These are phyloP conservation scores for Lichtheimia corymbifera DNA, from an alignment of 371 early-diverging fungal genomes.

Conservation along the genomic window DNA sequence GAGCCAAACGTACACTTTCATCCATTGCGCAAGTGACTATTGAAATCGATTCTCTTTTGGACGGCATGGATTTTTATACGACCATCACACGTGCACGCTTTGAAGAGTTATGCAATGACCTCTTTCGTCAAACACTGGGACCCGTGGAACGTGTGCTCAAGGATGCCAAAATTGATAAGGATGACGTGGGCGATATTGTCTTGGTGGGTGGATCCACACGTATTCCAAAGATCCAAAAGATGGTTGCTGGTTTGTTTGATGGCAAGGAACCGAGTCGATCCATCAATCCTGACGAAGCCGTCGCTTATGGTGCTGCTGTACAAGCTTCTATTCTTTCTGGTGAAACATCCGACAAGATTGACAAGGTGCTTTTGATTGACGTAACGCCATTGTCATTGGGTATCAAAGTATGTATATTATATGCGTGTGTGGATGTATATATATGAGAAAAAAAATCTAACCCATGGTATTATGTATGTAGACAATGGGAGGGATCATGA, in stretches of 20 bases:
- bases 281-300: slow-evolving; percentile 97
- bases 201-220: slow-evolving; percentile 98
- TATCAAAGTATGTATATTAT: slow-evolving; percentile 52
- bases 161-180: slow-evolving; percentile 90
- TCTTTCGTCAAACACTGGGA: slow-evolving; percentile 91
- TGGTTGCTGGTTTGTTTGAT: slow-evolving; percentile 96
- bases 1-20: slow-evolving; percentile 93
- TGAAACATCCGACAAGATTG: slow-evolving; percentile 70
- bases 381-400: slow-evolving; percentile 91
- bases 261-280: slow-evolving; percentile 95
- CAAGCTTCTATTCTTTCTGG: slow-evolving; percentile 89
- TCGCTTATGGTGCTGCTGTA: slow-evolving; percentile 97
- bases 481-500: slow-evolving; percentile 89
- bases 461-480: slow-evolving; percentile 19
- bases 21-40: slow-evolving; percentile 86
- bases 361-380: slow-evolving; percentile 84
- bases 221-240: slow-evolving; percentile 99
- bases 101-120: slow-evolving; percentile 93
- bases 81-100: slow-evolving; percentile 96
- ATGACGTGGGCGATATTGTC: slow-evolving; percentile 89
- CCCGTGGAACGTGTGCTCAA: slow-evolving; percentile 94
- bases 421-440: no score
- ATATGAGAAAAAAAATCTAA: no score
- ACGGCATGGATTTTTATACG: slow-evolving; percentile 90
- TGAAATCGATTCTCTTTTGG: slow-evolving; percentile 92